A percentile compares a stretch with the other conserved stretches of the same genome.
Evolutionary conservation across 768 basidiomycete genomes (phyloP).

Genomic region (Leccinum boreale): DNA sequence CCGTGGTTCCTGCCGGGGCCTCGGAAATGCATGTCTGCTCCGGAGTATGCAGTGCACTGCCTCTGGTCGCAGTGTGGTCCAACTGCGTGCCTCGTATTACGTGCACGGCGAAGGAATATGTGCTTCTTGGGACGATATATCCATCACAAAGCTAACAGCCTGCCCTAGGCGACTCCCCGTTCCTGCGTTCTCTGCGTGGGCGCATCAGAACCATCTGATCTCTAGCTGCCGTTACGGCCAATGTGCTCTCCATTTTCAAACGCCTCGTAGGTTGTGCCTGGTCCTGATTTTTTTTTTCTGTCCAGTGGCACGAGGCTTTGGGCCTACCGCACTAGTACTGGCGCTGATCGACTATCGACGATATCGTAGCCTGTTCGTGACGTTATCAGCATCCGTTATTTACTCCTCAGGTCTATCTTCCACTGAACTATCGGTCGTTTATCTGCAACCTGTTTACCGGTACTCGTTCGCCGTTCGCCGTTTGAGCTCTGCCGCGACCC

Average conservation of each 20-base stretch:
- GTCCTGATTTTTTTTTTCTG: conserved; percentile 6
- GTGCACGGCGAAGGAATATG: background rate
- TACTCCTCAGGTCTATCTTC: background rate
- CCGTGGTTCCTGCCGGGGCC: conserved; percentile 13
- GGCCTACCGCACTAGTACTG: background rate
- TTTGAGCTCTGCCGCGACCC: conserved; percentile 13
- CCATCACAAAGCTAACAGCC: background rate
- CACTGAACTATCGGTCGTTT: background rate
- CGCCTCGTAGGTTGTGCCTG: conserved; percentile 12
- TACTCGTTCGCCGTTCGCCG: background rate
- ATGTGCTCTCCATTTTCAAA: background rate
- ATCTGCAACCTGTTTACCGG: background rate
- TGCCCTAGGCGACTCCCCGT: background rate
- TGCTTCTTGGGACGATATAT: conserved; percentile 2
- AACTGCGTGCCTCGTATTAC: conserved; percentile 1
- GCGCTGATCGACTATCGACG: background rate
- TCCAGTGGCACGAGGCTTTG: background rate
- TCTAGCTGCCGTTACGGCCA: conserved; percentile 12
- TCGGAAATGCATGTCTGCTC: conserved; percentile 17
- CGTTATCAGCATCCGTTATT: background rate
- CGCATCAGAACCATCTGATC: conserved; percentile 19
- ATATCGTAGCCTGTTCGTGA: background rate
- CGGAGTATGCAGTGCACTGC: background rate
- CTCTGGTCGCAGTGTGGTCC: background rate
- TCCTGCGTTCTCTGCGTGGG: conserved; percentile 2